These are phyloP conservation scores for Xylaria intraflava DNA, from an alignment of 495 filamentous ascomycete genomes.

Conservation along the genomic window DNA sequence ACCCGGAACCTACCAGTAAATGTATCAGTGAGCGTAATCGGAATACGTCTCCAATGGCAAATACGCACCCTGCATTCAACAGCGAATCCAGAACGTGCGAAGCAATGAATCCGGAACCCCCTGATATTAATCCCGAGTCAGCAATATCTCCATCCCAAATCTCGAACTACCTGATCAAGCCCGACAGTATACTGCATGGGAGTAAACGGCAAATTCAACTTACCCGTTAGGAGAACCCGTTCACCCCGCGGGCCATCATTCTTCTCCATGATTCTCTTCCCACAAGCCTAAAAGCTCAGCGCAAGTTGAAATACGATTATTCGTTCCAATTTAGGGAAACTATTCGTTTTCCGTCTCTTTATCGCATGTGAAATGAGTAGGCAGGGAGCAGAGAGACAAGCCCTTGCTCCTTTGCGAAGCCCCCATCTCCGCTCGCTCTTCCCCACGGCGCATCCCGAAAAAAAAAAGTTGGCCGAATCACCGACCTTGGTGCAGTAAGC, in stretches of 20 bases:
- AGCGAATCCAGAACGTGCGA: conserved; percentile 34
- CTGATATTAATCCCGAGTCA: conserved; percentile 11
- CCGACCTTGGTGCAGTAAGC: background rate
- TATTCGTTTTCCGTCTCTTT: too few species aligned
- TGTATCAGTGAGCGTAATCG: background rate
- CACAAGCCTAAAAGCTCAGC: too few species aligned
- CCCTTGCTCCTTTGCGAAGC: too few species aligned
- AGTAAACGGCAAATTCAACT: background rate
- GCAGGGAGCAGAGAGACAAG: too few species aligned
- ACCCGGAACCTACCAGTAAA: conserved; percentile 24
- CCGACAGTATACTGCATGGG: background rate
- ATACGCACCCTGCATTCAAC: conserved; percentile 24
- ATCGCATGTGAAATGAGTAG: too few species aligned
- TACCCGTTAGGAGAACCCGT: conserved; percentile 27
- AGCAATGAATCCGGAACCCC: conserved; percentile 37
- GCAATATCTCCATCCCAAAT: background rate
- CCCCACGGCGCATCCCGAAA: background rate
- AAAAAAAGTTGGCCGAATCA: background rate
- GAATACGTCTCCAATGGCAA: background rate
- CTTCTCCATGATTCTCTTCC: background rate
- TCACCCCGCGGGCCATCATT: background rate
- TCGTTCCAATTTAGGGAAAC: too few species aligned
- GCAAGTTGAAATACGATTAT: too few species aligned
- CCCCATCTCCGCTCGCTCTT: too few species aligned
- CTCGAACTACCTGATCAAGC: background rate